phyloP scores from a whole-genome alignment of 2,329 filamentous ascomycete genomes.

The Sporothrix brasiliensis region DNA sequence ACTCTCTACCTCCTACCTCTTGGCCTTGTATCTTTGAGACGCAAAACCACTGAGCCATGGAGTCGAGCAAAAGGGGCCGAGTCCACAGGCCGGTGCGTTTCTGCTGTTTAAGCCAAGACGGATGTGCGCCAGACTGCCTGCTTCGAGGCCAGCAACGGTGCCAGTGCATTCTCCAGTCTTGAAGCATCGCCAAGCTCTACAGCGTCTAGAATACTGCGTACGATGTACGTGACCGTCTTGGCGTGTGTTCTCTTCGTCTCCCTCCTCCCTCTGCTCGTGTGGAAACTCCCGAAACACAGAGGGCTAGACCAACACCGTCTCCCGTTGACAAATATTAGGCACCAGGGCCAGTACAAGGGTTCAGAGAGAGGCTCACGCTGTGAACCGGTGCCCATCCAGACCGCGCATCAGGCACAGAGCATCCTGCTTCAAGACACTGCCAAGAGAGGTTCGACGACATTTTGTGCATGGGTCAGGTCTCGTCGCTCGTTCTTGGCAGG shows the following conservation, averaged over 20 bases:
- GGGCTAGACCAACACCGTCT: not conserved
- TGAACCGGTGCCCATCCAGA: not conserved
- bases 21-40: slow-evolving; percentile 16
- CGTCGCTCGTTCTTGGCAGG: slow-evolving; percentile 9
- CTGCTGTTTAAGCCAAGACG: slow-evolving; percentile 28
- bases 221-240: not conserved
- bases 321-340: slow-evolving; percentile 5
- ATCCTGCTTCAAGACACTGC: not conserved
- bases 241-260: not conserved
- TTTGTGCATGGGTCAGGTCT: slow-evolving; percentile 1
- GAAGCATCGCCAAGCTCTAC: slow-evolving; percentile 26
- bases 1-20: not conserved
- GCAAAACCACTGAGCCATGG: not conserved
- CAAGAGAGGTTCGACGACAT: not conserved
- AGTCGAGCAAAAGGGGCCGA: slow-evolving; percentile 12
- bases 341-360: not conserved
- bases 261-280: too few species aligned
- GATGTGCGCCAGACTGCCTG: not conserved
- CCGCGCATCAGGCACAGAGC: slow-evolving; percentile 13
- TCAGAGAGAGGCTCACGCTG: not conserved
- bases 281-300: not conserved
- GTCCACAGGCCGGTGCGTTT: not conserved
- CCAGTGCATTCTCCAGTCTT: not conserved
- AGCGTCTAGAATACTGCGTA: not conserved
- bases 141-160: not conserved